phyloP scores from a whole-genome alignment of 371 early-diverging fungal genomes.

The Dipsacomyces acuminosporus region DNA sequence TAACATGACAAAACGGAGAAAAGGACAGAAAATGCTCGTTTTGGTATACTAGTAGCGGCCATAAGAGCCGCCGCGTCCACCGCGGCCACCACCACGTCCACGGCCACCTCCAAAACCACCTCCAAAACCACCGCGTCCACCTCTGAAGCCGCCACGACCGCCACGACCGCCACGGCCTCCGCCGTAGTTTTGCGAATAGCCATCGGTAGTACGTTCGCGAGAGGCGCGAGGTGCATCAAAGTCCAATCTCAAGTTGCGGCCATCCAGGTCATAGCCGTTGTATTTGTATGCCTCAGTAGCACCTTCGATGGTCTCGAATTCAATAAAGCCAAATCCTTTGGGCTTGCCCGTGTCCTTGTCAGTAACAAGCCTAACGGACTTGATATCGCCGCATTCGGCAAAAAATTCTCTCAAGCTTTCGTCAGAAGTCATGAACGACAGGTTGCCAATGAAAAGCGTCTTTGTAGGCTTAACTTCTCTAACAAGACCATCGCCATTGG shows the following conservation, averaged over 20 bases:
- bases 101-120: conserved; percentile 20
- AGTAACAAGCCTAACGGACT: conserved; percentile 48
- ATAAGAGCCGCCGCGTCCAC: conserved; percentile 10
- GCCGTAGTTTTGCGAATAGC: neutral
- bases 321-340: conserved; percentile 96
- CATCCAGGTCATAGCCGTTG: conserved; percentile 68
- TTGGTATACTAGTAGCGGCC: too few relatives aligned
- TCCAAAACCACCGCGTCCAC: conserved; percentile 20
- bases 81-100: conserved; percentile 3
- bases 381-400: conserved; percentile 66
- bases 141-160: conserved; percentile 19
- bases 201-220: neutral
- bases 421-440: conserved; percentile 91
- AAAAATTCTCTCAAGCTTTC: conserved; percentile 92
- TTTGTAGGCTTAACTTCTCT: conserved; percentile 47
- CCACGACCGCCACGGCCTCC: conserved; percentile 1
- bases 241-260: conserved; percentile 40
- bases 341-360: conserved; percentile 59
- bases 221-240: neutral
- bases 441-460: conserved; percentile 92
- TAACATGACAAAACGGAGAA: too few relatives aligned
- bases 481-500: conserved; percentile 46
- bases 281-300: conserved; percentile 71
- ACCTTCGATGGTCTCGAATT: conserved; percentile 67
- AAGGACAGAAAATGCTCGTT: too few relatives aligned